phyloP scores from a whole-genome alignment of 2,329 filamentous ascomycete genomes.

The Allantophomopsis lycopodina region DNA sequence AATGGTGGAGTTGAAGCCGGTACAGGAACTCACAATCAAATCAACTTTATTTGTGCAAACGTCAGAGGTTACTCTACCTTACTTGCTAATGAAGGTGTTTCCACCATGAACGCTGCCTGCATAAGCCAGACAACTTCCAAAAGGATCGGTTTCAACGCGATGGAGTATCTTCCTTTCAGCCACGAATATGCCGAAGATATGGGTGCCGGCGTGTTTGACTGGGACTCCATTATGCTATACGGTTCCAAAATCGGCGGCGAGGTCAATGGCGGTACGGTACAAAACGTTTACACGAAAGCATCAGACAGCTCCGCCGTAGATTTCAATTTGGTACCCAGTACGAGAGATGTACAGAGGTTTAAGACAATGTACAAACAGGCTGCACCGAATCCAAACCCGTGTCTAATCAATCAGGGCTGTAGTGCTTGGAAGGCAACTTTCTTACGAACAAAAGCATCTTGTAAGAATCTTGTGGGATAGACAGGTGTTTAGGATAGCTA shows the following conservation, averaged over 20 bases:
- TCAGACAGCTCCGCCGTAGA: too few species aligned
- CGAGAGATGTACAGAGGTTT: slow-evolving; percentile 1
- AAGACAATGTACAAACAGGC: slow-evolving; percentile 1
- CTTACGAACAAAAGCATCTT: not conserved
- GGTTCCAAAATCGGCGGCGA: not conserved
- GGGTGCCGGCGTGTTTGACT: not conserved
- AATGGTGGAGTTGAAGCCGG: not conserved
- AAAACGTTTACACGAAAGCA: not conserved
- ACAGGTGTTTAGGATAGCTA: too few species aligned
- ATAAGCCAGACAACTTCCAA: too few species aligned
- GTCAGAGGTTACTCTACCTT: not conserved
- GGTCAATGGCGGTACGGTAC: not conserved
- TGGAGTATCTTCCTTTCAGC: too few species aligned
- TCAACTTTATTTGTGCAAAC: slow-evolving; percentile 1
- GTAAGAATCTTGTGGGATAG: not conserved
- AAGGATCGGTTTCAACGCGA: too few species aligned
- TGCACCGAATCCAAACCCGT: slow-evolving; percentile 1
- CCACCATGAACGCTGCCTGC: too few species aligned
- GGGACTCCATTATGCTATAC: slow-evolving; percentile 2
- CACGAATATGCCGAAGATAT: too few species aligned
- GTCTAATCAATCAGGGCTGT: slow-evolving; percentile 2
- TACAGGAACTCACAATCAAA: slow-evolving; percentile 1
- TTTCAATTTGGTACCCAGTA: not conserved
- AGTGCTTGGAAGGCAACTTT: not conserved
- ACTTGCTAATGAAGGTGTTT: too few species aligned